phyloP scores from a whole-genome alignment of 2,329 filamentous ascomycete genomes.

The Fusarium temperatum region DNA sequence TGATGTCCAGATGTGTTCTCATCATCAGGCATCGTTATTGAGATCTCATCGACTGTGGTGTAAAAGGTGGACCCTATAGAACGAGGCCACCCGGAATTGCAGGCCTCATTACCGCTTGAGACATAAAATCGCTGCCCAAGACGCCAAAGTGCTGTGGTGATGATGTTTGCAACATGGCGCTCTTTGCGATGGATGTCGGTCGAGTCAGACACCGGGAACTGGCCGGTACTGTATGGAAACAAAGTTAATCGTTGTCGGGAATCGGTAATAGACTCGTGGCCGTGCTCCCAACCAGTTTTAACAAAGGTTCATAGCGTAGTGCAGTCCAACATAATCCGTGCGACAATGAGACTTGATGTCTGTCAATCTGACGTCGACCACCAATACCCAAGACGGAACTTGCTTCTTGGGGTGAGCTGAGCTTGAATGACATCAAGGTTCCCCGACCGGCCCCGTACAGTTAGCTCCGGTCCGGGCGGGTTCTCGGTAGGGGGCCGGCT shows the following conservation, averaged over 20 bases:
- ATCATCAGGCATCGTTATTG: no score
- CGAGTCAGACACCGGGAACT: neutral
- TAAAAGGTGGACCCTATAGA: neutral
- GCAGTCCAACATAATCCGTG: neutral
- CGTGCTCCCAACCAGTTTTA: neutral
- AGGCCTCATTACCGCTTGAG: neutral
- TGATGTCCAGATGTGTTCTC: no score
- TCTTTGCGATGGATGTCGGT: neutral
- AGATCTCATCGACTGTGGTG: neutral
- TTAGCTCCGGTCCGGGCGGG: slow-evolving; percentile 25
- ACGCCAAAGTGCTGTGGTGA: neutral
- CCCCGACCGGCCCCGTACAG: slow-evolving; percentile 17
- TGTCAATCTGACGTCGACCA: neutral
- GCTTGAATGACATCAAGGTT: slow-evolving; percentile 12
- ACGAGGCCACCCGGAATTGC: neutral
- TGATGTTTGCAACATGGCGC: neutral
- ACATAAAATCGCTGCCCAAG: neutral
- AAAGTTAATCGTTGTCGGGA: neutral
- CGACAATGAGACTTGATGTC: neutral
- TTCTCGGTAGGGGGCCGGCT: slow-evolving; percentile 15
- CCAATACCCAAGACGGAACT: neutral
- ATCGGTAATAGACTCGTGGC: neutral
- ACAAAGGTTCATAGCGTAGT: neutral
- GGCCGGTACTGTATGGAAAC: neutral
- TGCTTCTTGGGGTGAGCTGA: neutral